Evolutionary conservation across 2,329 filamentous ascomycete genomes (phyloP).

Genomic region (Colletotrichum liaoningense): DNA sequence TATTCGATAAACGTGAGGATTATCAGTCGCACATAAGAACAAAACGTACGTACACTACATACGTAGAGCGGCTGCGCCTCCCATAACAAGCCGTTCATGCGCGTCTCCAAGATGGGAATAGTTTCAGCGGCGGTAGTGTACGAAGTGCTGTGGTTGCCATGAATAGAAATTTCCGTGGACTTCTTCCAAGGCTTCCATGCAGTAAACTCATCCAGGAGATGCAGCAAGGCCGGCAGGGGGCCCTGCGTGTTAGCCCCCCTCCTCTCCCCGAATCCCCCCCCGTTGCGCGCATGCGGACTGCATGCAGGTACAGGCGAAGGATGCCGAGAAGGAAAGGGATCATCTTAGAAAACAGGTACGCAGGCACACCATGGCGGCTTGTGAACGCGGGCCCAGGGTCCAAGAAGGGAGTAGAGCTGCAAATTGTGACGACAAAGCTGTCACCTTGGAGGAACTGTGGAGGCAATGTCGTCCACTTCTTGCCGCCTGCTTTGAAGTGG

Average conservation of each 20-base stretch:
- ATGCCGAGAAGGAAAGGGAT: constrained; percentile 8
- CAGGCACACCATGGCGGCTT: not conserved
- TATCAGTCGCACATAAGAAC: not conserved
- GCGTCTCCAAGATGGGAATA: constrained; percentile 10
- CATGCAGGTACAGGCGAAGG: constrained; percentile 27
- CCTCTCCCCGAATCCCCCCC: too few relatives aligned
- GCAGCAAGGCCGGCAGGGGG: constrained; percentile 4
- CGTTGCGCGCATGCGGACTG: not conserved
- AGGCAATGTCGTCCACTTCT: constrained; percentile 16
- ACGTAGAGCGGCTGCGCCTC: not conserved
- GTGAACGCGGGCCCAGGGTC: not conserved
- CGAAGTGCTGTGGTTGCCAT: not conserved
- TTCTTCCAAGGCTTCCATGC: constrained; percentile 27
- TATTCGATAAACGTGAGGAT: not conserved
- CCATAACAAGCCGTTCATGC: not conserved
- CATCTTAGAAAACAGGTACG: not conserved
- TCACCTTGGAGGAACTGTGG: not conserved
- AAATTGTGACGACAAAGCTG: constrained; percentile 13
- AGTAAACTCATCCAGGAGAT: constrained; percentile 19
- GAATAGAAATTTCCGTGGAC: constrained; percentile 17
- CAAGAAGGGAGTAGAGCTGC: constrained; percentile 3
- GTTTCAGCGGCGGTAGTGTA: not conserved
- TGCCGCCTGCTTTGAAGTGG: not conserved
- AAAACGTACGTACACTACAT: not conserved
- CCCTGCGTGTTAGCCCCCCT: not conserved